Base-by-base conservation (phyloP, 176 grass and related monocot species). In the Eremochloa ophiuroides region DNA sequence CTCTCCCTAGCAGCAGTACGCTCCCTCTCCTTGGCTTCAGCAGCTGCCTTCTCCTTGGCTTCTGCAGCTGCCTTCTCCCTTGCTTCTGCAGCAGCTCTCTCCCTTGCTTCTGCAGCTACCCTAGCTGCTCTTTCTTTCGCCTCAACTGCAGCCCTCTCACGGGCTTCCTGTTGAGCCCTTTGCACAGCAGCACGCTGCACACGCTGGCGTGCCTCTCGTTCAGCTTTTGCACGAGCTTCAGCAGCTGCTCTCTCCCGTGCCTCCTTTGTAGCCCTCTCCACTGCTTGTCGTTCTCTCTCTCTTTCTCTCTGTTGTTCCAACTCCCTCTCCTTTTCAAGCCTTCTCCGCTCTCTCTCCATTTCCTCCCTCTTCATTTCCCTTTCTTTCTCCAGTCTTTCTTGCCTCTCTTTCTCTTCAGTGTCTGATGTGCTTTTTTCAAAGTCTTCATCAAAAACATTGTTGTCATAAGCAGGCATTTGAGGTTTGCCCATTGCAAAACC, bases 171-270 rank as follows among this genome's bases (percentile, higher is more conserved):
- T 58, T 87, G 69, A 28, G 82, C 91, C 56, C 88, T 93, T 67
- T 93, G 91, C 41, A 93, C 91, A 79, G 85, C 88, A 87, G 91
- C 91, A 22, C 85, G 85, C 51, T 93, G 87, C 65, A 61, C 55
- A 43, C 91, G 88, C n/a, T 85, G 85, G 9, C 18, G 53, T 15
- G 88, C 85, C 73, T 93, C 91, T 75, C 78, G 88, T 82, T 90
- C 91, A 85, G 91, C 82, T 76, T 90, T 93, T 76, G 85, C 76
- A 78, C 46, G 85, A 79, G 88, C 87, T 93, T 93, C 91, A 83
- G 88, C 85, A 62, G 82, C 79, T 67, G 91, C 88, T 77, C 91
- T 87, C 66, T 90, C 88, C 25, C 88, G 79, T 72, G 91, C 91
- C 78, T 93, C 91, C 62, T 87, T 90, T 65, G 85, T 85, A 80